These are phyloP conservation scores for Lactifluus subvellereus DNA, from an alignment of 768 basidiomycete genomes.

Conservation along the genomic window DNA sequence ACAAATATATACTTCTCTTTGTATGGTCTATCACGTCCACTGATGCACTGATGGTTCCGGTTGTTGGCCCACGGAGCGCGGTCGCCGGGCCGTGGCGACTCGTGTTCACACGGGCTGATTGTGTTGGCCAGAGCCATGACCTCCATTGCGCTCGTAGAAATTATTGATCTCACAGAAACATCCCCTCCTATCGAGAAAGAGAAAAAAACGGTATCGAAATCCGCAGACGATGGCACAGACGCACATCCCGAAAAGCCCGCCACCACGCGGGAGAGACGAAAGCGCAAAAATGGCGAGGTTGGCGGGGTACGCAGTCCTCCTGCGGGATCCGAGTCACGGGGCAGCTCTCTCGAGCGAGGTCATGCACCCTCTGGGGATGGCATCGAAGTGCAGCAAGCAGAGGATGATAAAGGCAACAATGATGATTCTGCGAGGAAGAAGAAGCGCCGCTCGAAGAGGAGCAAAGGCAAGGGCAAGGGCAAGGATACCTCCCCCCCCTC, in stretches of 20 bases:
- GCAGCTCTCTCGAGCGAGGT: background rate
- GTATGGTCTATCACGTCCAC: too few species aligned
- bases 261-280: background rate
- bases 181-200: background rate
- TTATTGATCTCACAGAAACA: slow-evolving; percentile 22
- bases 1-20: too few species aligned
- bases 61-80: background rate
- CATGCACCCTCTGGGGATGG: background rate
- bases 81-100: background rate
- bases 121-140: slow-evolving; percentile 11
- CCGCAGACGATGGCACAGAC: background rate
- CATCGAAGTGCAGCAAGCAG: background rate
- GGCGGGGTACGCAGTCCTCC: background rate
- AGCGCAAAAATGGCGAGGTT: slow-evolving; percentile 15
- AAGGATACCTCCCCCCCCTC: background rate
- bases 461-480: slow-evolving; percentile 1
- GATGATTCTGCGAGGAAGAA: slow-evolving; percentile 4
- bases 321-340: background rate
- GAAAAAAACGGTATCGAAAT: background rate
- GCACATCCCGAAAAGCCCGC: background rate
- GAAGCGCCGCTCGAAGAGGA: slow-evolving; percentile 16
- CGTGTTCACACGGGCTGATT: background rate
- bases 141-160: slow-evolving; percentile 9
- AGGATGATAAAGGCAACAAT: background rate
- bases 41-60: too few species aligned